Base-by-base conservation (phyloP, 2,329 filamentous ascomycete species). In the Scedosporium aurantiacum region DNA sequence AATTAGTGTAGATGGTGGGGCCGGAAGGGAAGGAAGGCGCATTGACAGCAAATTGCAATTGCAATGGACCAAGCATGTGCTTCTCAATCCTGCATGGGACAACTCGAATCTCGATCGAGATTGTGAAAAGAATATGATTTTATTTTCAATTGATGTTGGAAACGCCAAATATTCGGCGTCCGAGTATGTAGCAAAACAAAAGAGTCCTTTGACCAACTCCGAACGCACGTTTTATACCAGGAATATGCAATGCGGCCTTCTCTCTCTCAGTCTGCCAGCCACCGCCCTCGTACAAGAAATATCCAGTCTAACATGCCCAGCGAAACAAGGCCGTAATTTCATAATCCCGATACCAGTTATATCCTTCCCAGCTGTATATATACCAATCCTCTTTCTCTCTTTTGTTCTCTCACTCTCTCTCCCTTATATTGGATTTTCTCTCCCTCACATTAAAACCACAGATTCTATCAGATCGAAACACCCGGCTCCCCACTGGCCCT, bases 1-100 rank as follows among this genome's bases (percentile, higher is more conserved):
- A 40, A 58, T 56, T 56, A 60, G 50, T 60, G 55, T 52, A 58
- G 54, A 61, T 61, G 57, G 23, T 16, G 52, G 32, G 60, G 43
- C 59, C n/a, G n/a, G n/a, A n/a, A n/a, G n/a, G n/a, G n/a, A n/a
- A n/a, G n/a, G n/a, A n/a, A 63, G 28, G 28, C 7, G 28, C 28
- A 32, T 32, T 32, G 28, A 8, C 28, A 32, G 28, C 10, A 8
- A 32, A n/a, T n/a, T 32, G 7, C 28, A 32, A 32, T 32, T 32
- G 2, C 28, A 32, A 8, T 32, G 6, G 28, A 32, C 10, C 6
- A 32, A 10, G 28, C 28, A 32, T 32, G 28, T 32, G 28, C 28
- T 32, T 32, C 28, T 32, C 28, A 32, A 8, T 32, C 7, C 10
- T 6, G 1, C 10, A 32, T 8, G 7, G 10, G 10, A 6, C 8